Base-by-base conservation (phyloP, 2,329 filamentous ascomycete genomes). In the Penicillium sp. region DNA sequence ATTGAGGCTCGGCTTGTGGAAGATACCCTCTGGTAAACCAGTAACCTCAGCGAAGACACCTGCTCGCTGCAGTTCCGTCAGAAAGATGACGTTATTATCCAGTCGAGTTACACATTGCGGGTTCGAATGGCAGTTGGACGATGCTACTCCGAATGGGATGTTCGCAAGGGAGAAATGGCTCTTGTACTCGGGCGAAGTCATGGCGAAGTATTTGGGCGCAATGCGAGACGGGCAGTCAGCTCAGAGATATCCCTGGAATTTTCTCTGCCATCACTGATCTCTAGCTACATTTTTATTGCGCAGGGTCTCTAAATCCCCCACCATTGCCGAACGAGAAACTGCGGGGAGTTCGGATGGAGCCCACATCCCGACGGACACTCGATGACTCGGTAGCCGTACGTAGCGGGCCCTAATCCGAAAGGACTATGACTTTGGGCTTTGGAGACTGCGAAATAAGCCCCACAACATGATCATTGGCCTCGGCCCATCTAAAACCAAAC, bases 101-200 rank as follows among this genome's bases (percentile, higher is more conserved):
- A 85, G 70, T 40, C 84, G 78, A 0, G 84, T 86, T 1, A 75
- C 84, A 46, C 78, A 78, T 58, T 80, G 77, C 35, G 77, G 80
- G 3, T 60, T 59, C 0, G 69, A 55, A 55, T 81, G 77, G 0
- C 60, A 59, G 7, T 59, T 44, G 0, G 76, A 79, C 0, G 80
- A 83, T 24, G 79, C 81, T 13, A 85, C 77, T 10, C 82, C 82
- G 51, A 82, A 85, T 0, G 83, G 83, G 40, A 85, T 80, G 59
- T 85, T 85, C 19, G 75, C 69, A 41, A 82, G 66, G 0, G 81
- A 83, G 64, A 85, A 85, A 22, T 70, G 67, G 35, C 58, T 59
- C n/a, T 56, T 59, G 31, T 68, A 70, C 1, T 56, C 50, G 13
- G 62, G 46, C 37, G 66, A 69, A 6, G 64, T 55, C 66, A 69